Base-by-base conservation (phyloP, 2,329 filamentous ascomycete species). In the Xylaria sp. region DNA sequence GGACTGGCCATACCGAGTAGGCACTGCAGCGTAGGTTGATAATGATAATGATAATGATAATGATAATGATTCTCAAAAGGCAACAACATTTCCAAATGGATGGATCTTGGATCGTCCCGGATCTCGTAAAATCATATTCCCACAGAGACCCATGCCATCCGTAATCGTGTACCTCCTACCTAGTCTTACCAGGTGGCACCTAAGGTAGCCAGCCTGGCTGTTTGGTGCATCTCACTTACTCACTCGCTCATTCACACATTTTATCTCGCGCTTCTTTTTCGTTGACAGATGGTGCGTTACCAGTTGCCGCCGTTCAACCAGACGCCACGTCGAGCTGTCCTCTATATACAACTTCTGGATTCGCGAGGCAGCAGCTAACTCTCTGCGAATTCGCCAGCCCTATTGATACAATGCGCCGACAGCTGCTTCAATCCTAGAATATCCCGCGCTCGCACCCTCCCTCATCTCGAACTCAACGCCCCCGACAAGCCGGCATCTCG, bases 401-500 rank as follows among this genome's bases (percentile, higher is more conserved):
- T 44, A 37, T 51, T 58, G 32, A 61, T 65, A 67, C 61, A 58
- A 72, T 72, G 70, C 68, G 70, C 70, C 70, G 67, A 39, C 58
- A 50, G 18, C 18, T 48, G 12, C 57, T 50, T 28, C 15, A 20
- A 62, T 50, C 23, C 32, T 56, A 28, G 46, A 44, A 48, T 56
- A 25, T 50, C 44, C 50, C 48, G 44, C 59, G 39, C 58, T 61
- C 58, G 23, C 63, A 70, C 37, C 56, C 60, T 48, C 51, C 60
- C 44, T 32, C 32, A 32, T 46, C 63, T 64, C 55, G 44, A 37
- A 61, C 58, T 44, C 60, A 28, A 52, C 54, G 34, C 23, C 18
- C 20, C 52, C 61, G 55, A 55, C 65, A 32, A 63, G 58, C 68
- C 46, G 41, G 62, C 52, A 51, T 51, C 46, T 63, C 68, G 59